Base-by-base conservation (phyloP, 192 early-diverging fungal species). In the Rhizoclosmatium globosum region DNA sequence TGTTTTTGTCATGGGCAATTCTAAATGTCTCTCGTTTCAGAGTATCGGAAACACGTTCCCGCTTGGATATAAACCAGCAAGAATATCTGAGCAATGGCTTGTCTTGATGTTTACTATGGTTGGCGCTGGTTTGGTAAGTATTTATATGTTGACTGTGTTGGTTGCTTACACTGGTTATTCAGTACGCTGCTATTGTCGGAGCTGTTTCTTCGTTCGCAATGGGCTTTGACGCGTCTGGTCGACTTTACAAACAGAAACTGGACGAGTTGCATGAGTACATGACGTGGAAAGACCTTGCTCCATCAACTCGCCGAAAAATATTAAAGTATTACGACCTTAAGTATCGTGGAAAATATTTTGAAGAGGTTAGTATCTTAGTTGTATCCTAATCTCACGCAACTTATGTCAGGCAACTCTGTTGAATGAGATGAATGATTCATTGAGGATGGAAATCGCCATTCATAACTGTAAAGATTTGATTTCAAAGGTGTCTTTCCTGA, bases 201-300 rank as follows among this genome's bases (percentile, higher is more conserved):
- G 83, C 84, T 15, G 81, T 89, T 39, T 84, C 86, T 2, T 79
- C 85, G 6, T 79, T 89, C 60, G 85, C 76, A 15, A 77, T 85
- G 65, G 83, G 88, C 13, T 56, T 89, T 13, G 87, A 89, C 64
- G 69, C 82, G 45, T 83, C 79, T 21, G 85, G 85, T 1, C 48
- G 80, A 2, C 59, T 74, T 70, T 85, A 81, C 59, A 85, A 74
- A 15, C 74, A 87, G 47, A 85, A 84, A 50, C 68, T 89, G 4
- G 87, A 89, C 47, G 85, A 89, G 79, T 78, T 89, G 4, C 80
- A 77, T 23, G 81, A 89, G 65, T 89, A 89, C 80, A 82, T 87
- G 79, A 71, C 21, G 0, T 84, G 81, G 68, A 87, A 86, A 64
- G 64, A 73, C 59, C 19, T 89, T 3, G 62, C 23, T n/a, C 45